A percentile compares a stretch with the other conserved stretches of the same genome.
phyloP scores from a whole-genome alignment of 768 basidiomycete species.

The Calvatia gigantea region DNA sequence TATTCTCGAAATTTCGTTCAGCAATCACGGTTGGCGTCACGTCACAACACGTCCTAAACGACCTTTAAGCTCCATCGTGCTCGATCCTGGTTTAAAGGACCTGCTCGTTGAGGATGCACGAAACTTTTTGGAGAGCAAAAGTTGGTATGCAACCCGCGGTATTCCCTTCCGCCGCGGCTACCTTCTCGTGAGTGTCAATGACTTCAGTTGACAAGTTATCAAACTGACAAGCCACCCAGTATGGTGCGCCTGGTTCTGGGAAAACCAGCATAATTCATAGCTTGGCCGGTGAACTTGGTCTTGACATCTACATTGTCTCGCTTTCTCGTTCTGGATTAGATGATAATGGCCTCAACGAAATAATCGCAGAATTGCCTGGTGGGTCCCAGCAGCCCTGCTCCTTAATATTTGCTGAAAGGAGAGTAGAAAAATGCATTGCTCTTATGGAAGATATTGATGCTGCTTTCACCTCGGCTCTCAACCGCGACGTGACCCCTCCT shows the following conservation, averaged over 20 bases:
- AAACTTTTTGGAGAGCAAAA: slow-evolving; percentile 65
- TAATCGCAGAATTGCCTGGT: slow-evolving; percentile 63
- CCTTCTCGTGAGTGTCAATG: slow-evolving; percentile 46
- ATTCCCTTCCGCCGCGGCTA: slow-evolving; percentile 83
- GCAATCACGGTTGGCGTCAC: slow-evolving; percentile 45
- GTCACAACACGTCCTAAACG: slow-evolving; percentile 62
- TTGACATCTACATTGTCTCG: slow-evolving; percentile 72
- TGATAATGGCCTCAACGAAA: slow-evolving; percentile 52
- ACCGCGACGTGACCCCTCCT: slow-evolving; percentile 27
- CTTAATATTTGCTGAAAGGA: slow-evolving; percentile 1
- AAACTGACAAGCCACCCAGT: slow-evolving; percentile 27
- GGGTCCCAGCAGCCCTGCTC: slow-evolving; percentile 7
- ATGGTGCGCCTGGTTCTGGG: slow-evolving; percentile 74
- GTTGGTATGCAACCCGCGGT: slow-evolving; percentile 73
- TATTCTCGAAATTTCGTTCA: neutral
- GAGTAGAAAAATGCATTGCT: slow-evolving; percentile 56
- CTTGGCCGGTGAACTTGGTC: slow-evolving; percentile 71
- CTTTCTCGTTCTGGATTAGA: slow-evolving; percentile 62
- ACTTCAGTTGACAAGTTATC: neutral
- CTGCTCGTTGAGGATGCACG: slow-evolving; percentile 62
- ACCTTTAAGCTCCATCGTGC: slow-evolving; percentile 60
- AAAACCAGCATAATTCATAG: slow-evolving; percentile 78
- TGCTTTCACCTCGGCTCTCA: slow-evolving; percentile 51
- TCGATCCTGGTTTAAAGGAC: slow-evolving; percentile 68
- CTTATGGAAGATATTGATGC: slow-evolving; percentile 87